phyloP scores from a whole-genome alignment of 2,329 filamentous ascomycete species.

The Sphaerulina musiva region DNA sequence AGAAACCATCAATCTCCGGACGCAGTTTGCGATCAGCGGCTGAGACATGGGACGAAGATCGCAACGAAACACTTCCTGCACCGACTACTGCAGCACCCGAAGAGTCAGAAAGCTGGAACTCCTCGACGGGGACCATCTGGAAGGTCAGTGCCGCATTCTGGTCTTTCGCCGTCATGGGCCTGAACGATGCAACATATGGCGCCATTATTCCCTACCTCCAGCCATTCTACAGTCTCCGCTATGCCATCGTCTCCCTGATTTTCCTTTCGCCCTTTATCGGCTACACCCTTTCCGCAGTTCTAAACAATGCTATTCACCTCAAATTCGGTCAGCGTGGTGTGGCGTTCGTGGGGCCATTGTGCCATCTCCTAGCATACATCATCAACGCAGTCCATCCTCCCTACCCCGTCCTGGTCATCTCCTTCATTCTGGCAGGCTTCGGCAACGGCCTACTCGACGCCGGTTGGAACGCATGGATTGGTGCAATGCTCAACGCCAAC shows the following conservation, averaged over 20 bases:
- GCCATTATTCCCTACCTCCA: slow-evolving; percentile 52
- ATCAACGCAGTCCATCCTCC: slow-evolving; percentile 62
- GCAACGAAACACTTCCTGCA: slow-evolving; percentile 40
- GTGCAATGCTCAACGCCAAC: slow-evolving; percentile 45
- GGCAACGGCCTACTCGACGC: slow-evolving; percentile 64
- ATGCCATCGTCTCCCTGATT: slow-evolving; percentile 58
- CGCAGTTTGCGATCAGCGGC: slow-evolving; percentile 20
- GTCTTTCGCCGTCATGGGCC: slow-evolving; percentile 59
- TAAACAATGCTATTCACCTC: slow-evolving; percentile 60
- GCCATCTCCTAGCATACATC: slow-evolving; percentile 59
- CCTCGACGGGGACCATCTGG: slow-evolving; percentile 52
- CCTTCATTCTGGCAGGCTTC: slow-evolving; percentile 61
- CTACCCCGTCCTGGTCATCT: slow-evolving; percentile 59
- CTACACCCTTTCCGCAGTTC: slow-evolving; percentile 56
- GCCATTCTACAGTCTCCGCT: slow-evolving; percentile 55
- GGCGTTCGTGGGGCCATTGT: slow-evolving; percentile 57
- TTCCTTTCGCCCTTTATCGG: slow-evolving; percentile 62
- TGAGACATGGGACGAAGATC: slow-evolving; percentile 18
- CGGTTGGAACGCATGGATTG: slow-evolving; percentile 57
- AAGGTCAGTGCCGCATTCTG: slow-evolving; percentile 55
- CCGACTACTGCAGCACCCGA: slow-evolving; percentile 41
- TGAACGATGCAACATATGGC: slow-evolving; percentile 53
- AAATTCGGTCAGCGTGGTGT: slow-evolving; percentile 64
- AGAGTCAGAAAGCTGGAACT: slow-evolving; percentile 55
- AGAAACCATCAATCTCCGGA: slow-evolving; percentile 21